Evolutionary conservation across 768 basidiomycete genomes (phyloP).

Genomic region (Mrakia gelida): DNA sequence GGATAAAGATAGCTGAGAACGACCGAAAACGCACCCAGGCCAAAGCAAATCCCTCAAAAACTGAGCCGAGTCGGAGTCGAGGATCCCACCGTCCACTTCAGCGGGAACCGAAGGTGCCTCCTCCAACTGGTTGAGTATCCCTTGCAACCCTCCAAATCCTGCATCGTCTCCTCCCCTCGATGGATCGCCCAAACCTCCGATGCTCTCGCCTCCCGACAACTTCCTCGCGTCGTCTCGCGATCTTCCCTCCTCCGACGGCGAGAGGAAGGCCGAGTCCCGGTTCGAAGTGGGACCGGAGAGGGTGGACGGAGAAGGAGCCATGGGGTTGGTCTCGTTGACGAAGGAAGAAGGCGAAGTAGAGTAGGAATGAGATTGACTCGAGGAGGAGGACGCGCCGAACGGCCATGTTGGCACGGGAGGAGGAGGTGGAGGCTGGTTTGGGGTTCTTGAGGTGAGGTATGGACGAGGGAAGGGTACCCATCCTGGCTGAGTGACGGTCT

Average conservation of each 20-base stretch:
- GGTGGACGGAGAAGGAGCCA: neutral
- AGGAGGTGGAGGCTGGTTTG: no score
- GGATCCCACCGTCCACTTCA: neutral
- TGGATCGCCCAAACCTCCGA: neutral
- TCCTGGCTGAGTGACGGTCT: neutral
- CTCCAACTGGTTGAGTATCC: neutral
- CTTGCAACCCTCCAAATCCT: neutral
- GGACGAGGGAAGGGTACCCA: neutral
- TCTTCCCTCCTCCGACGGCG: neutral
- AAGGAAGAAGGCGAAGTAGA: neutral
- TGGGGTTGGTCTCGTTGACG: neutral
- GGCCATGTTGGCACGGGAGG: neutral
- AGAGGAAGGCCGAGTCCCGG: neutral
- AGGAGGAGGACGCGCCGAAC: neutral
- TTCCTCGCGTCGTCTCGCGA: no score
- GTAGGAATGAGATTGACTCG: neutral
- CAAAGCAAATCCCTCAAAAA: neutral
- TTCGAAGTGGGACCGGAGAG: neutral
- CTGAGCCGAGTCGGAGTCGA: neutral
- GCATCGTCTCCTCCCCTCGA: neutral
- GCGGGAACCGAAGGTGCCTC: neutral
- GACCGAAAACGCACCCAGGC: neutral
- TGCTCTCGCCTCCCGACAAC: no score
- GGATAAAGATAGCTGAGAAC: neutral
- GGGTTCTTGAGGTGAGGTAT: neutral